A percentile compares a stretch with the other conserved stretches of the same genome.
Evolutionary conservation across 2,329 filamentous ascomycete genomes (phyloP).

Genomic region (Cercospora berteroae): DNA sequence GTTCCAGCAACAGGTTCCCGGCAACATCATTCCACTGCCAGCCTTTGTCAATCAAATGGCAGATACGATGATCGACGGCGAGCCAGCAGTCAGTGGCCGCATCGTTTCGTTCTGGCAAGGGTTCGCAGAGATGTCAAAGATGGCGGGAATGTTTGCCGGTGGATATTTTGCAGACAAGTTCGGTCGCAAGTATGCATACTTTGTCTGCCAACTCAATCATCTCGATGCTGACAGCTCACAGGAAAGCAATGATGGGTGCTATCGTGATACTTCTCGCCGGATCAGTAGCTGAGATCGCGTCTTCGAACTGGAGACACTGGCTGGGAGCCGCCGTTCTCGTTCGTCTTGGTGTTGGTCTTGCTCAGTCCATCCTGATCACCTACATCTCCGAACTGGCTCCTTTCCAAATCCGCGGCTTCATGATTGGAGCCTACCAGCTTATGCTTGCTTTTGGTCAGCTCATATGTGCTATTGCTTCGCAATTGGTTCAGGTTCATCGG

Average conservation of each 20-base stretch:
- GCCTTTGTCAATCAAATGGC: slow-evolving; percentile 22
- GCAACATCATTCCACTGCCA: slow-evolving; percentile 24
- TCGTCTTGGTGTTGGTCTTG: slow-evolving; percentile 23
- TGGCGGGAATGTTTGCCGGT: slow-evolving; percentile 20
- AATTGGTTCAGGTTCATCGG: slow-evolving; percentile 16
- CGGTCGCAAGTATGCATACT: slow-evolving; percentile 14
- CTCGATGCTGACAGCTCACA: slow-evolving; percentile 2
- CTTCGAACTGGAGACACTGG: slow-evolving; percentile 20
- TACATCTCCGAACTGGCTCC: slow-evolving; percentile 23
- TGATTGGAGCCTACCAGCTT: slow-evolving; percentile 23
- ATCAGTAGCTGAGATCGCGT: slow-evolving; percentile 19
- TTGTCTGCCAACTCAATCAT: neutral
- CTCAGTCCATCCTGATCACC: slow-evolving; percentile 21
- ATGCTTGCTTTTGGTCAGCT: slow-evolving; percentile 21
- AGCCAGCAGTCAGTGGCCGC: slow-evolving; percentile 15
- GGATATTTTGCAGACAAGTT: slow-evolving; percentile 14
- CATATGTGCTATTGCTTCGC: slow-evolving; percentile 17
- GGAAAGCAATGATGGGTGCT: slow-evolving; percentile 19
- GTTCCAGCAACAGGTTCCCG: slow-evolving; percentile 24
- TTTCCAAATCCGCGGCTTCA: slow-evolving; percentile 23
- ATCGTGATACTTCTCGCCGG: slow-evolving; percentile 21
- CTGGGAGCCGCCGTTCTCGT: slow-evolving; percentile 22
- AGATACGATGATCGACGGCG: slow-evolving; percentile 17
- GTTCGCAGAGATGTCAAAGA: slow-evolving; percentile 24
- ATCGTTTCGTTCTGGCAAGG: slow-evolving; percentile 22